Conservation (phyloP, 2,329 filamentous ascomycete species). For the Colletotrichum chlorophyti region DNA sequence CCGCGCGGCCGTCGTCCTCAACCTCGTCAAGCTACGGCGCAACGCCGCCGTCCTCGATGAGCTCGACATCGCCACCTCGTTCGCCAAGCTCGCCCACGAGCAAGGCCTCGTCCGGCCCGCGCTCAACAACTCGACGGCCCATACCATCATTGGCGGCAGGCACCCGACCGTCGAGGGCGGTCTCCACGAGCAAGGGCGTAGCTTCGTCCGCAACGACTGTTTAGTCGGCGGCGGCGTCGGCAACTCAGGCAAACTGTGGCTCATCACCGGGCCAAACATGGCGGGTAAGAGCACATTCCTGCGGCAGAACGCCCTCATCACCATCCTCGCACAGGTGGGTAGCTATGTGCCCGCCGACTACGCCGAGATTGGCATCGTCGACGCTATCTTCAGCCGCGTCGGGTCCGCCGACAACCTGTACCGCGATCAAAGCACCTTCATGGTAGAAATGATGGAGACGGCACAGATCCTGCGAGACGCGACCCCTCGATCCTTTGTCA, state of each 20-base stretch:
- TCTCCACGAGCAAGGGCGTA: conserved; percentile 78
- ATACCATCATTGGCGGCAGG: conserved; percentile 83
- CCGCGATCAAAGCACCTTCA: conserved; percentile 94
- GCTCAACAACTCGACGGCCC: conserved; percentile 68
- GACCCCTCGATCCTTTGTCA: conserved; percentile 84
- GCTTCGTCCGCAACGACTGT: conserved; percentile 87
- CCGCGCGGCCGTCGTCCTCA: conserved; percentile 77
- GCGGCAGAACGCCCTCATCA: conserved; percentile 93
- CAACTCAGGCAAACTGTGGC: conserved; percentile 61
- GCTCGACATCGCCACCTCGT: conserved; percentile 87
- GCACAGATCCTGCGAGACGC: conserved; percentile 87
- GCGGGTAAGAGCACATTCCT: conserved; percentile 96
- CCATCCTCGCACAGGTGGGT: conserved; percentile 90
- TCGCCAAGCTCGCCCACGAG: conserved; percentile 79
- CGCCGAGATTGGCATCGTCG: conserved; percentile 88
- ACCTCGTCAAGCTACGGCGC: conserved; percentile 83
- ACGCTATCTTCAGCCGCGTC: conserved; percentile 92
- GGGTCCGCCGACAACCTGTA: conserved; percentile 96
- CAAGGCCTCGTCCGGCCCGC: conserved; percentile 76
- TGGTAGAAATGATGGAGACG: conserved; percentile 99
- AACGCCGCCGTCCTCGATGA: conserved; percentile 94
- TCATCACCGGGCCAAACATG: conserved; percentile 93
- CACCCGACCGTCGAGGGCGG: conserved; percentile 93
- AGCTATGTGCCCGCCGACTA: conserved; percentile 90
- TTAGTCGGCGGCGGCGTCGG: conserved; percentile 73